phyloP scores from a whole-genome alignment of 78 protist species.

The Emiliania huxleyi region DNA sequence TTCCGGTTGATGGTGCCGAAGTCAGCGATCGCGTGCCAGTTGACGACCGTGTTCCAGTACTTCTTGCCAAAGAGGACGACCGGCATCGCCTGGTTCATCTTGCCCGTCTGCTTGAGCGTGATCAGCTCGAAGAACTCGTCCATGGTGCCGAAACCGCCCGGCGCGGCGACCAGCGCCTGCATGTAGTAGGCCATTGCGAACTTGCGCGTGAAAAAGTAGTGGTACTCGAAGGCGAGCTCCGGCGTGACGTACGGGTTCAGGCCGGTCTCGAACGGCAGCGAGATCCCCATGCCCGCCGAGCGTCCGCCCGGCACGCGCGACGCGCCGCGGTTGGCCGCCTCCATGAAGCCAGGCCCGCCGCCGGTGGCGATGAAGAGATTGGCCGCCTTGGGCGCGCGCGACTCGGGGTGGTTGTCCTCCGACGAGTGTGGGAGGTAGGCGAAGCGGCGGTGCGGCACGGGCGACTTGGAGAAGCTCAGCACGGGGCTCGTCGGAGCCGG shows the following conservation, averaged over 20 bases:
- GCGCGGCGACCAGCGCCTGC: constrained; percentile 41
- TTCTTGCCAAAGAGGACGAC: constrained; percentile 43
- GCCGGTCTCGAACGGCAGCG: constrained; percentile 60
- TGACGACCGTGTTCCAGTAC: constrained; percentile 49
- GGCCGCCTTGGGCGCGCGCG: background rate
- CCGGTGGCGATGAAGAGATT: constrained; percentile 32
- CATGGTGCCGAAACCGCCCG: constrained; percentile 61
- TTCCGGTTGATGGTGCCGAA: constrained; percentile 24
- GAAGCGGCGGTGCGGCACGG: too few species aligned
- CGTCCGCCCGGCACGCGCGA: background rate
- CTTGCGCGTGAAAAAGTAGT: constrained; percentile 64
- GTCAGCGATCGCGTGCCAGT: constrained; percentile 14
- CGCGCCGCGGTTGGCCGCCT: constrained; percentile 43
- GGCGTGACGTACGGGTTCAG: constrained; percentile 48
- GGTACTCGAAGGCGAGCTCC: constrained; percentile 55
- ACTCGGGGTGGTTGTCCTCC: background rate
- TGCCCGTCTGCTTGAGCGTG: constrained; percentile 55
- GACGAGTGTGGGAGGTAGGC: background rate
- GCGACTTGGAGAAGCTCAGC: too few species aligned
- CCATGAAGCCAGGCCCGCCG: constrained; percentile 49
- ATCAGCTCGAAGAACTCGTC: constrained; percentile 62
- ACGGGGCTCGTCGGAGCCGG: too few species aligned
- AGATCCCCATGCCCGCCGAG: constrained; percentile 47
- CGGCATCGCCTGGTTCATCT: constrained; percentile 32
- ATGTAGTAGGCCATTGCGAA: constrained; percentile 45